phyloP scores from a whole-genome alignment of 2,329 filamentous ascomycete genomes.

The Cytospora leucostoma region DNA sequence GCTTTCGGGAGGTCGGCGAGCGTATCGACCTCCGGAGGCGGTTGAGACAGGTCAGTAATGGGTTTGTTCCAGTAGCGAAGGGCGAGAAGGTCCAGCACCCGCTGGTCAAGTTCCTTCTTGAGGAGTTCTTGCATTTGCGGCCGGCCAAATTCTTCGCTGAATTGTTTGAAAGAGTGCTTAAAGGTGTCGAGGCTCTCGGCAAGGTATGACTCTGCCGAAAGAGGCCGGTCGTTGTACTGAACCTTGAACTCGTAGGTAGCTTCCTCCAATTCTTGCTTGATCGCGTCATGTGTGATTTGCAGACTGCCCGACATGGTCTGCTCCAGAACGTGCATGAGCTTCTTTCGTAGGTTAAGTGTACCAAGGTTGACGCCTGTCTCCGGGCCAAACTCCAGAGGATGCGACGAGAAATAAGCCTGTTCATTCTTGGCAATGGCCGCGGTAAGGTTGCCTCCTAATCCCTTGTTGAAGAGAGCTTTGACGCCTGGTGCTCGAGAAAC shows the following conservation, averaged over 20 bases:
- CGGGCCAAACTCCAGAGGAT: constrained; percentile 77
- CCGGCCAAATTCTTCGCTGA: constrained; percentile 85
- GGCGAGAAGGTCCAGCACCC: constrained; percentile 88
- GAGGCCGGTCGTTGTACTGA: constrained; percentile 94
- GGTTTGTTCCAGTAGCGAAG: constrained; percentile 98
- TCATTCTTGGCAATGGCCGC: constrained; percentile 86
- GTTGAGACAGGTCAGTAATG: constrained; percentile 74
- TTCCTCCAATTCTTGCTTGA: constrained; percentile 92
- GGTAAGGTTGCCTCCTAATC: constrained; percentile 71
- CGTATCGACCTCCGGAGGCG: constrained; percentile 68
- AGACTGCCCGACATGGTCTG: constrained; percentile 95
- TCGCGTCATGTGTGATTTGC: constrained; percentile 85
- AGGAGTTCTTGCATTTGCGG: constrained; percentile 86
- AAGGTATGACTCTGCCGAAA: constrained; percentile 94
- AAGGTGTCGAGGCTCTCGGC: constrained; percentile 94
- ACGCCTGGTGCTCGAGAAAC: constrained; percentile 76
- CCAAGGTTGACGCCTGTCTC: constrained; percentile 75
- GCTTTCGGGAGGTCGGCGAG: constrained; percentile 81
- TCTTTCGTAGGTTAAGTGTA: constrained; percentile 84
- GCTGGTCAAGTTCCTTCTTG: constrained; percentile 91
- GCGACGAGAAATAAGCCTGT: constrained; percentile 79
- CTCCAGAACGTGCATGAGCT: constrained; percentile 95
- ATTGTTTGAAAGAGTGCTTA: constrained; percentile 96
- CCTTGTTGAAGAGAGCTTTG: constrained; percentile 79
- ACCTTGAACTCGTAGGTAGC: constrained; percentile 99